A percentile compares a stretch with the other conserved stretches of the same genome.
phyloP scores from a whole-genome alignment of 2,329 filamentous ascomycete genomes.

The Ceratocystis albifundus region DNA sequence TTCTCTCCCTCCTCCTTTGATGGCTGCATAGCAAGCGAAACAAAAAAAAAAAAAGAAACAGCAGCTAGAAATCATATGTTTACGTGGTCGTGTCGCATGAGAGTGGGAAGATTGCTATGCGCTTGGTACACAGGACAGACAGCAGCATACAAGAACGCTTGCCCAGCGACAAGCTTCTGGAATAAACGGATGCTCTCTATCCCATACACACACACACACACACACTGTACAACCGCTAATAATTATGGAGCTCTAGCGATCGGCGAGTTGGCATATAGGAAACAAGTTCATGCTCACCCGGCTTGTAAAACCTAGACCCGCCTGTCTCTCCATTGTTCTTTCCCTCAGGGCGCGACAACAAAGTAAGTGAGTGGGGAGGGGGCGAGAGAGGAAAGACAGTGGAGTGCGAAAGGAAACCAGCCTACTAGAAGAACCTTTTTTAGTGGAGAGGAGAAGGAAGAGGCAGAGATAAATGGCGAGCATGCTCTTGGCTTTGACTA shows the following conservation, averaged over 20 bases:
- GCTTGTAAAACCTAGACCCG: background rate
- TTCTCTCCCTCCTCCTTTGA: too few species aligned
- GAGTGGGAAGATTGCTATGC: background rate
- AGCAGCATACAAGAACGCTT: too few species aligned
- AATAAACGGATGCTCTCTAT: background rate
- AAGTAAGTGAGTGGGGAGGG: background rate
- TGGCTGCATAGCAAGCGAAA: too few species aligned
- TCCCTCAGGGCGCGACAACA: background rate
- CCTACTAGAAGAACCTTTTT: too few species aligned
- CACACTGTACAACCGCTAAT: background rate
- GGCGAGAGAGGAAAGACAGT: background rate
- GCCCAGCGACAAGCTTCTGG: background rate
- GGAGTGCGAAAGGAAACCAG: background rate
- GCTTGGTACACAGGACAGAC: background rate
- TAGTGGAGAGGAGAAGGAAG: too few species aligned
- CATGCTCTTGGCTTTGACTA: too few species aligned
- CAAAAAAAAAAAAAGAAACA: too few species aligned
- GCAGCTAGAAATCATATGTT: too few species aligned
- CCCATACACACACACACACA: too few species aligned
- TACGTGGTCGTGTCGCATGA: too few species aligned
- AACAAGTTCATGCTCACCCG: too few species aligned
- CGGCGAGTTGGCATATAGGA: background rate
- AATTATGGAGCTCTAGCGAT: constrained; percentile 7
- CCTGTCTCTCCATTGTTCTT: background rate
- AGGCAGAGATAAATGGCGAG: too few species aligned